These are phyloP conservation scores for Phytophthora constricta DNA, from an alignment of 352 stramenopile genomes.

Conservation along the genomic window DNA sequence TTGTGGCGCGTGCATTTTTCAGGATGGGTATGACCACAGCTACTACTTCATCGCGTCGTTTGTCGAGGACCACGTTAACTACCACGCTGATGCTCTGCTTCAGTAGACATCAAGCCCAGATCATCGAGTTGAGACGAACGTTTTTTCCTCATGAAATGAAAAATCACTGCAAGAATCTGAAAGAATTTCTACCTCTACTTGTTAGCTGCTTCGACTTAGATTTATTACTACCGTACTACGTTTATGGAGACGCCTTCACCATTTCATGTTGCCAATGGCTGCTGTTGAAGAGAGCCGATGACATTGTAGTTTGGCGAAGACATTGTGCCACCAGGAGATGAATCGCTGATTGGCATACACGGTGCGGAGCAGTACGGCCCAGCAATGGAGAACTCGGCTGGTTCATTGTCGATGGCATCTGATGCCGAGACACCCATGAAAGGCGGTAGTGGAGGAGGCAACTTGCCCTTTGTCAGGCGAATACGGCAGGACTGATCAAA, in stretches of 20 bases:
- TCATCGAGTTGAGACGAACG: neutral
- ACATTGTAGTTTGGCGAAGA: slow-evolving; percentile 30
- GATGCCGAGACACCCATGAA: slow-evolving; percentile 43
- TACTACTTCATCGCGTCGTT: slow-evolving; percentile 99
- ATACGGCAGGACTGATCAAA: slow-evolving; percentile 85
- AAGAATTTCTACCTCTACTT: slow-evolving; percentile 6
- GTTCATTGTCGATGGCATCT: slow-evolving; percentile 20
- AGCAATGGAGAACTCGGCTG: slow-evolving; percentile 30
- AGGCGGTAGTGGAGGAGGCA: slow-evolving; percentile 20
- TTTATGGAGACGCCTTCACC: slow-evolving; percentile 2
- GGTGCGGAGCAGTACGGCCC: slow-evolving; percentile 57
- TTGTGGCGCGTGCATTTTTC: neutral
- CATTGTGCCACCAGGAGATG: slow-evolving; percentile 29
- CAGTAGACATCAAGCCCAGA: slow-evolving; percentile 27
- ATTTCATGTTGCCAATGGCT: slow-evolving; percentile 27
- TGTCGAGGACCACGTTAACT: slow-evolving; percentile 95
- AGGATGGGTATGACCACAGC: slow-evolving; percentile 96
- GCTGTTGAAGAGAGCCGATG: slow-evolving; percentile 40
- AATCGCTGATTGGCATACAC: slow-evolving; percentile 30
- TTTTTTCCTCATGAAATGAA: neutral
- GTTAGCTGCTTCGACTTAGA: slow-evolving; percentile 23
- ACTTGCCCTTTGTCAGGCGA: slow-evolving; percentile 42
- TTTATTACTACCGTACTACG: slow-evolving; percentile 25
- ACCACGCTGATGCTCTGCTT: slow-evolving; percentile 91
- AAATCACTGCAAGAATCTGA: neutral